Base-by-base conservation (phyloP, 2,329 filamentous ascomycete genomes). In the Xylaria sp. region DNA sequence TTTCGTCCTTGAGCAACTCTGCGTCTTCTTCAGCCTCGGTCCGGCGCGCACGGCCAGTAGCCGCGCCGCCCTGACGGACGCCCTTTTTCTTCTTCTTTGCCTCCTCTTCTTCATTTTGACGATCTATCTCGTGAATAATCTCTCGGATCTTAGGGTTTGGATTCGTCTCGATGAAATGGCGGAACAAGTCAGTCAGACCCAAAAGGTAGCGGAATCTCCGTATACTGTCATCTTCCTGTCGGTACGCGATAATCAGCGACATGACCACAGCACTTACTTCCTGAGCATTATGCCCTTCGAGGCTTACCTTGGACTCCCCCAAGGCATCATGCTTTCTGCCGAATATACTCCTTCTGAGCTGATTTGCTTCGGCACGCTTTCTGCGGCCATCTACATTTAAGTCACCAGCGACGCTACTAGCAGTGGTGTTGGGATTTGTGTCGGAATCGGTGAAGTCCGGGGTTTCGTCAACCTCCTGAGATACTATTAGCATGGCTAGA, bases 11-110 rank as follows among this genome's bases (percentile, higher is more conserved):
- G 70, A 91, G 82, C 41, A 91, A 84, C 82, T 99, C 97, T 1
- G 94, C 96, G 78, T 99, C 96, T 84, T 99, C 96, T 80, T 99
- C 96, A 76, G 97, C 94, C 81, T 99, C 96, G 1, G 96, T 99
- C 78, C 95, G 91, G 77, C 96, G 91, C 74, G 91, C 89, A 73
- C 94, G 88, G 65, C 93, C 92, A 59, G 87, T 91, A 67, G 88
- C 89, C 39, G 94, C 94, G 66, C 95, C 95, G 67, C 95, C 94
- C 80, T 97, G 93, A 74, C 95, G 91, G 69, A 89, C 86, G 62
- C 89, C 89, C 48, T 88, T 91, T 75, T 94, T 94, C 81, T 93
- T 94, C 10, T 86, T 86, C 72, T 87, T 91, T 48, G 86, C 85
- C 37, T 89, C 88, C 74, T 94, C 93, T 13, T 88, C 90, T 13